A percentile compares a stretch with the other conserved stretches of the same genome.
Evolutionary conservation across 2,329 filamentous ascomycete genomes (phyloP).

Genomic region (Sarocladiaceae sp.): DNA sequence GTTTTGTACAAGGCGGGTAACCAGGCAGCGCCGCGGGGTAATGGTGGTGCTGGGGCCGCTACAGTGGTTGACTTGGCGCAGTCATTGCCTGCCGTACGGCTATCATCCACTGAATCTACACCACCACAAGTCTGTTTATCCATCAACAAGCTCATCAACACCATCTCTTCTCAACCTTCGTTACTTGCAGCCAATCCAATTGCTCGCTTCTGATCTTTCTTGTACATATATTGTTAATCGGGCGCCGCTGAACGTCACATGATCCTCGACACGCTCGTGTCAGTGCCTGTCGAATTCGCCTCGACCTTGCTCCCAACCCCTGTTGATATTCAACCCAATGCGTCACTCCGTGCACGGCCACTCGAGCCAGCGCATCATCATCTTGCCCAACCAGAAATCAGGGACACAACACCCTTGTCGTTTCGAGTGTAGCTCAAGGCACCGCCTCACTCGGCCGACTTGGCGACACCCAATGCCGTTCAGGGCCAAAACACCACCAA

Average conservation of each 20-base stretch:
- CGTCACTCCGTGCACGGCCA: neutral
- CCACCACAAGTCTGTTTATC: too few species aligned
- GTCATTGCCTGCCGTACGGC: too few species aligned
- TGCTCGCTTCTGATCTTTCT: too few species aligned
- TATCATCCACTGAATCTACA: too few species aligned
- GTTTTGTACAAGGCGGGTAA: constrained; percentile 14
- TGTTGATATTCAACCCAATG: neutral
- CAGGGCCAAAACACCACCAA: too few species aligned
- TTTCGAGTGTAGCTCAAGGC: neutral
- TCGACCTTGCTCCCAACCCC: neutral
- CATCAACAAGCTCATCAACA: too few species aligned
- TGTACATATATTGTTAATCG: neutral
- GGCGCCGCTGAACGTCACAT: neutral
- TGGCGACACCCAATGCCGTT: constrained; percentile 1
- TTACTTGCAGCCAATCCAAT: too few species aligned
- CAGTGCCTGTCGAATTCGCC: too few species aligned
- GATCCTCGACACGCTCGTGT: too few species aligned
- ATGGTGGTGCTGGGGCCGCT: neutral
- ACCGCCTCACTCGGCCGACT: constrained; percentile 4
- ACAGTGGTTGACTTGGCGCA: too few species aligned
- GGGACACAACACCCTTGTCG: constrained; percentile 2
- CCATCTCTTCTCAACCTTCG: too few species aligned
- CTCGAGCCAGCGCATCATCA: constrained; percentile 7
- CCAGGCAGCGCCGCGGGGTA: constrained; percentile 6
- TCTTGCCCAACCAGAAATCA: neutral